Evolutionary conservation across 148 eudicot species (phyloP).

Genomic region (Simmondsia chinensis): DNA sequence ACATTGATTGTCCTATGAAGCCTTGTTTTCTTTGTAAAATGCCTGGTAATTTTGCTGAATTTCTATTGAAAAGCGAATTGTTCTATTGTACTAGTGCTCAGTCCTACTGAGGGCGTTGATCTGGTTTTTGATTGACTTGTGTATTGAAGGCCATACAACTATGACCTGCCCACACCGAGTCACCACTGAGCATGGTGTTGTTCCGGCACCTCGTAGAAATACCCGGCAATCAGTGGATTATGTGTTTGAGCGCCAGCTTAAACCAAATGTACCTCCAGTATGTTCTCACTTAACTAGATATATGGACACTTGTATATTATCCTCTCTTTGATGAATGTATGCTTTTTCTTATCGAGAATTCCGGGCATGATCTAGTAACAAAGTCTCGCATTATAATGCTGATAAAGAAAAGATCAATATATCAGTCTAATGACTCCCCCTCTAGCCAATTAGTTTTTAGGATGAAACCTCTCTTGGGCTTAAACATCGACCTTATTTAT

Average conservation of each 20-base stretch:
- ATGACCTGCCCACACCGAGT: conserved; percentile 85
- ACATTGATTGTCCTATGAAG: conserved; percentile 97
- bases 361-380: too few species aligned
- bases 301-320: too few species aligned
- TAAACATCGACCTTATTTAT: too few species aligned
- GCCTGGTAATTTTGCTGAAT: conserved; percentile 52
- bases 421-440: too few species aligned
- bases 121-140: conserved; percentile 3
- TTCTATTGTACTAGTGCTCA: too few species aligned
- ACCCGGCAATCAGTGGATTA: conserved; percentile 50
- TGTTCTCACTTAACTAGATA: conserved; percentile 23
- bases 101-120: background rate
- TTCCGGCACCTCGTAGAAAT: conserved; percentile 57
- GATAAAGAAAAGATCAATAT: too few species aligned
- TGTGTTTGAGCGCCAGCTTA: conserved; percentile 75
- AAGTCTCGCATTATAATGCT: too few species aligned
- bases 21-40: conserved; percentile 97
- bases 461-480: too few species aligned
- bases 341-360: too few species aligned
- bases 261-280: conserved; percentile 53
- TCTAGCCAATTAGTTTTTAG: too few species aligned
- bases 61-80: background rate
- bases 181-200: conserved; percentile 74
- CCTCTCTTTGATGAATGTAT: too few species aligned
- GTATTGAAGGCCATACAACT: conserved; percentile 84